Base-by-base conservation (phyloP, 208 protist species). In the Acanthamoeba triangularis region DNA sequence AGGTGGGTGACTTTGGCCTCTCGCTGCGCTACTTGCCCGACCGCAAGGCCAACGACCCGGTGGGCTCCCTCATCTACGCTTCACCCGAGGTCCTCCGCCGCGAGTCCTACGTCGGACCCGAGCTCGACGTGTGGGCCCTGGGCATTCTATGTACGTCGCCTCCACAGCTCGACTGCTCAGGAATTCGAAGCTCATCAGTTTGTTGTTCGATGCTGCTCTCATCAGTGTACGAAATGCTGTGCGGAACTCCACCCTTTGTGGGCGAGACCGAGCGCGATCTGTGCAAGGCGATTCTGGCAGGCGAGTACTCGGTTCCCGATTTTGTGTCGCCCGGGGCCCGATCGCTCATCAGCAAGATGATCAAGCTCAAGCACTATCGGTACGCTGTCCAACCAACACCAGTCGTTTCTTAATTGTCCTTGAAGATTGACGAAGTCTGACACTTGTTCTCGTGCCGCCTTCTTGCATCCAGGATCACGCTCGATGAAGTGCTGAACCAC, bases 1-100 rank as follows among this genome's bases (percentile, higher is more conserved):
- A 87, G 30, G 47, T 87, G 78, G 78, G 78, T 1, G 78, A 87
- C 78, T 87, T 87, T 56, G 78, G 78, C 18, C 78, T 87, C 20
- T 87, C 47, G 23, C 78, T 59, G 18, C 78, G 44, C 35, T 87
- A 61, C 44, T 37, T 47, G 23, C 78, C 78, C 23, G 25, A 35
- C 78, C 35, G 78, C 13, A 87, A 87, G 78, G 49, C 41, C n/a
- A 52, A 61, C 78, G 49, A 61, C 78, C 47, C 78, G 8, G 78
- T 87, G 10, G 78, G 78, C 16, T 87, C 78, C 10, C 78, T 61
- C 30, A 61, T 87, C 78, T 87, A 87, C 78, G 78, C 78, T 11
- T 87, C 78, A 25, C 78, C 78, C 2, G 78, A 87, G 20, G 49
- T 87, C 18, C 78, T 87, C 18, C 35, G 49, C 6, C 35, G 78